Evolutionary conservation across 2,329 filamentous ascomycete species (phyloP).

Genomic region (Pestalotiopsis sp.): DNA sequence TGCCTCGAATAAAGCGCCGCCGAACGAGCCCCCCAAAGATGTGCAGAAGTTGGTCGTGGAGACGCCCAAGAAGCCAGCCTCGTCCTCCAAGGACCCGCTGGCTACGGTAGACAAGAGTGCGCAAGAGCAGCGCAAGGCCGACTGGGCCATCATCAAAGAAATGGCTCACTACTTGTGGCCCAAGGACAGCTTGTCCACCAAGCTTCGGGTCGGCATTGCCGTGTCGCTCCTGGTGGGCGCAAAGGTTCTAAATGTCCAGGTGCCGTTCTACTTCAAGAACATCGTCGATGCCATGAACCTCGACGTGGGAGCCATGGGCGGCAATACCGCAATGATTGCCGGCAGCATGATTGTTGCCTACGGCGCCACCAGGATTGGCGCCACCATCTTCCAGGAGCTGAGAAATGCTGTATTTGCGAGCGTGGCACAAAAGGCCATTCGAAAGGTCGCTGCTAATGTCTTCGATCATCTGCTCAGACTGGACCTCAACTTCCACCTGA

Average conservation of each 20-base stretch:
- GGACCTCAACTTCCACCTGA: constrained; percentile 91
- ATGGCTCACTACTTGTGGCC: constrained; percentile 98
- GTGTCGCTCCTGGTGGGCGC: constrained; percentile 81
- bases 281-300: constrained; percentile 99
- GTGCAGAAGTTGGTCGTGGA: constrained; percentile 3
- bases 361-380: constrained; percentile 82
- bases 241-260: constrained; percentile 95
- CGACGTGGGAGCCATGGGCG: constrained; percentile 82
- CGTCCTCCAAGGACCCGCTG: constrained; percentile 49
- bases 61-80: constrained; percentile 13
- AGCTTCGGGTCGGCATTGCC: constrained; percentile 82
- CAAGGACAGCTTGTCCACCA: constrained; percentile 79
- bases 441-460: constrained; percentile 85
- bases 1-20: constrained; percentile 6
- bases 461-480: constrained; percentile 87
- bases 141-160: constrained; percentile 98
- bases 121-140: constrained; percentile 90
- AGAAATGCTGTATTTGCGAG: constrained; percentile 96
- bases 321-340: constrained; percentile 84
- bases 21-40: constrained; percentile 13
- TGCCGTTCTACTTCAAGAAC: constrained; percentile 98
- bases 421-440: constrained; percentile 94
- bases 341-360: constrained; percentile 94
- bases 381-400: constrained; percentile 88
- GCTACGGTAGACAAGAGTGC: constrained; percentile 67